Evolutionary conservation across 768 basidiomycete genomes (phyloP), one percentile per base, ranked within the genome.

Genomic region (Macrolepiota dolichaula): DNA sequence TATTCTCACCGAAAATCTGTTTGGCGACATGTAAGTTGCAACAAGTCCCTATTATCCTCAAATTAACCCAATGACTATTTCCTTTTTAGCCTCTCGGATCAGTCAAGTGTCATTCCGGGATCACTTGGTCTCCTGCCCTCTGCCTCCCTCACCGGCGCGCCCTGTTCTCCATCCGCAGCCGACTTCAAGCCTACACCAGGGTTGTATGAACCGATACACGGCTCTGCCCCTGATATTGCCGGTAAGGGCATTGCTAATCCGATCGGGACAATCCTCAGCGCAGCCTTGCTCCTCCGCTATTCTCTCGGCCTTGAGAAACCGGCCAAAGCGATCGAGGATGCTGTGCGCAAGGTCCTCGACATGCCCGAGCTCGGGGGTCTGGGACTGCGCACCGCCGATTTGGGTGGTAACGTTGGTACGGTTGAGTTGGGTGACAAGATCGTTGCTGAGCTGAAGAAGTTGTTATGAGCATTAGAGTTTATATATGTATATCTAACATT

Each of bases 191-290:
- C 91, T 5, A 90, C 91, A 1, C 75, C 84, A 17, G 97, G 97
- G 44, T 78, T 99, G 46, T 99, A 99, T 79, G 97, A 99, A 76
- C 97, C 97, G 53, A 97, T 97, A 65, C 94, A 96, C 69, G 93
- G 93, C 54, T 94, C 93, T 46, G 95, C 95, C 1, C 95, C 95
- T 55, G 95, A 96, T 70, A 97, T 97, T 63, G 92, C 95, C n/a
- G 94, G 93, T 1, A 79, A 91, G 72, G 91, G 91, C 17, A 93
- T 96, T 67, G 95, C 95, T 65, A 97, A 97, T 72, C 95, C 95
- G 37, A 85, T 97, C 68, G 95, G 95, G 55, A 96, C 95, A 15
- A 96, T 97, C 71, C 89, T 97, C 61, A 95, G 93, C 56, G 91
- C 90, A 17, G 95, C 95, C 13, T 86, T 97, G 87, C 87, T 97